These are phyloP conservation scores for Nakazawaea siamensis DNA, from an alignment of 805 yeast species.

Conservation along the genomic window DNA sequence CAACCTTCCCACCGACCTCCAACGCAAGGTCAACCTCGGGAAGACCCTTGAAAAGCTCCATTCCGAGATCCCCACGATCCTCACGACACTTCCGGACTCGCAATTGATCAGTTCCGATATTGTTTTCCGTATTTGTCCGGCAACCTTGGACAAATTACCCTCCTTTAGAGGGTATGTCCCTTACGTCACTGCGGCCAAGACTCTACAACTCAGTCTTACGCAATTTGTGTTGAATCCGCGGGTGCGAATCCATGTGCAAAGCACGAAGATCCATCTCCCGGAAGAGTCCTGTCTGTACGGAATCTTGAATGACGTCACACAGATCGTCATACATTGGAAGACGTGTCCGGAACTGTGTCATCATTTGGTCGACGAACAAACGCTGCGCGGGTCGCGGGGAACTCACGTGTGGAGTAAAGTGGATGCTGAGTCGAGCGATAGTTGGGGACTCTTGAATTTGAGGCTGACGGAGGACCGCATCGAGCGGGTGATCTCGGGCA, in stretches of 20 bases:
- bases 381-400: constrained; percentile 31
- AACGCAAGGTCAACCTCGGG: constrained; percentile 49
- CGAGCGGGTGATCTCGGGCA: constrained; percentile 39
- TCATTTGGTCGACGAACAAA: constrained; percentile 28
- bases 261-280: constrained; percentile 18
- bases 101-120: constrained; percentile 36
- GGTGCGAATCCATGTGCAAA: constrained; percentile 44
- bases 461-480: constrained; percentile 15
- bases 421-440: constrained; percentile 17
- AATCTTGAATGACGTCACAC: constrained; percentile 30
- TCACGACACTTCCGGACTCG: constrained; percentile 36
- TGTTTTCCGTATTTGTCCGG: constrained; percentile 48
- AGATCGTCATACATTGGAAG: constrained; percentile 46
- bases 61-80: constrained; percentile 39
- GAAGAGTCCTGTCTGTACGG: neutral
- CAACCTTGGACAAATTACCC: constrained; percentile 46
- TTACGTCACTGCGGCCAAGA: constrained; percentile 48
- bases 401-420: constrained; percentile 30
- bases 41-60: constrained; percentile 39
- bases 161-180: constrained; percentile 44
- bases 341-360: constrained; percentile 46
- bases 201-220: constrained; percentile 45
- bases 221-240: constrained; percentile 47
- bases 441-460: constrained; percentile 24
- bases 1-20: constrained; percentile 17